These are phyloP conservation scores for Mortierella sp. DNA, from an alignment of 371 early-diverging fungal genomes.

Conservation along the genomic window DNA sequence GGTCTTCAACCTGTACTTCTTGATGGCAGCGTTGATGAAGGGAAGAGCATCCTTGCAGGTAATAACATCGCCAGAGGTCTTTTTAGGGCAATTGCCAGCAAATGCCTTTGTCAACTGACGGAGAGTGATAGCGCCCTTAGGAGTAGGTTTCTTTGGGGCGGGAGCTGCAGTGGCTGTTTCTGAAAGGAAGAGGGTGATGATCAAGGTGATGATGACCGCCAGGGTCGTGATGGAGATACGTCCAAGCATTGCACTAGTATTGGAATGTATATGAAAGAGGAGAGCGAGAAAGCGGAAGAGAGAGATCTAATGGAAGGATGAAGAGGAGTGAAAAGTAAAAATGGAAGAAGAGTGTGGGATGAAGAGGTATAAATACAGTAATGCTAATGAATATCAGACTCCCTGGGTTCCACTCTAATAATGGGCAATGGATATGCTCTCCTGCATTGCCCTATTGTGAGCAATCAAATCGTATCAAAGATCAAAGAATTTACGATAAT, in stretches of 20 bases:
- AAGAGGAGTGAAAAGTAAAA: background rate
- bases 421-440: background rate
- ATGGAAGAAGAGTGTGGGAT: background rate
- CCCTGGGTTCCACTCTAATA: background rate
- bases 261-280: too few relatives aligned
- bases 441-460: conserved; percentile 1
- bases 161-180: background rate
- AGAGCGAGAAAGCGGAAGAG: background rate
- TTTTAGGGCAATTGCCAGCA: conserved; percentile 31
- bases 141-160: conserved; percentile 12
- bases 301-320: too few relatives aligned
- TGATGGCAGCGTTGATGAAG: conserved; percentile 47
- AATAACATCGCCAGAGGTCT: conserved; percentile 38
- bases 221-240: conserved; percentile 25
- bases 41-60: conserved; percentile 50
- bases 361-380: background rate
- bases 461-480: background rate
- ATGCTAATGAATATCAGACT: background rate
- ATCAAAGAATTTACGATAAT: too few relatives aligned
- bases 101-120: conserved; percentile 35
- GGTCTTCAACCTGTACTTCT: conserved; percentile 42
- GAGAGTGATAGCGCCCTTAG: conserved; percentile 13
- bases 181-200: conserved; percentile 25
- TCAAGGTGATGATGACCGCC: conserved; percentile 29
- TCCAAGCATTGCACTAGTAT: conserved; percentile 6